Evolutionary conservation across 2,329 filamentous ascomycete species (phyloP).

Genomic region (Colletotrichum chrysophilum): DNA sequence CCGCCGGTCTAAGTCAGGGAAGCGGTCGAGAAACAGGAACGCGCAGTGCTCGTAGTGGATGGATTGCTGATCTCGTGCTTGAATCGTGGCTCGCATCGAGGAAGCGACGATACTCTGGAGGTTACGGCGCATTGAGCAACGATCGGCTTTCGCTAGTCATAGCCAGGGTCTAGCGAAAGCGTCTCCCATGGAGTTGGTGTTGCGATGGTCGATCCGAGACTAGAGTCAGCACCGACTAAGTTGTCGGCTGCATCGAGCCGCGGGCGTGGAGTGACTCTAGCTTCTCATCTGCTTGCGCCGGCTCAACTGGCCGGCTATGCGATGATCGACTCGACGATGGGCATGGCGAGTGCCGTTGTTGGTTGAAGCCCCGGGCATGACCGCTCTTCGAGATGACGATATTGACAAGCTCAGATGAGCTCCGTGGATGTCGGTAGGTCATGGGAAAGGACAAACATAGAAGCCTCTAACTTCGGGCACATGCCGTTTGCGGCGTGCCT

Average conservation of each 20-base stretch:
- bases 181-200: not conserved
- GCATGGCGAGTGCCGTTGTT: not conserved
- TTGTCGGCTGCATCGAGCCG: not conserved
- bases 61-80: not conserved
- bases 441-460: not conserved
- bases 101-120: not conserved
- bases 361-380: not conserved
- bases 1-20: not conserved
- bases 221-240: not conserved
- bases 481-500: not conserved
- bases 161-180: not conserved
- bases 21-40: not conserved
- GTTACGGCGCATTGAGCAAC: not conserved
- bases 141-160: constrained; percentile 4
- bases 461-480: not conserved
- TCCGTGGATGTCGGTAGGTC: not conserved
- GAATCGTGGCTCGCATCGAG: not conserved
- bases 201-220: not conserved
- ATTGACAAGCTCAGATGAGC: not conserved
- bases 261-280: not conserved
- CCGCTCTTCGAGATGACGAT: not conserved
- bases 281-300: not conserved
- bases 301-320: constrained; percentile 2
- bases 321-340: constrained; percentile 5
- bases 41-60: not conserved